These are phyloP conservation scores for Populus tremula DNA, from an alignment of 345 rosid genomes.

Conservation along the genomic window DNA sequence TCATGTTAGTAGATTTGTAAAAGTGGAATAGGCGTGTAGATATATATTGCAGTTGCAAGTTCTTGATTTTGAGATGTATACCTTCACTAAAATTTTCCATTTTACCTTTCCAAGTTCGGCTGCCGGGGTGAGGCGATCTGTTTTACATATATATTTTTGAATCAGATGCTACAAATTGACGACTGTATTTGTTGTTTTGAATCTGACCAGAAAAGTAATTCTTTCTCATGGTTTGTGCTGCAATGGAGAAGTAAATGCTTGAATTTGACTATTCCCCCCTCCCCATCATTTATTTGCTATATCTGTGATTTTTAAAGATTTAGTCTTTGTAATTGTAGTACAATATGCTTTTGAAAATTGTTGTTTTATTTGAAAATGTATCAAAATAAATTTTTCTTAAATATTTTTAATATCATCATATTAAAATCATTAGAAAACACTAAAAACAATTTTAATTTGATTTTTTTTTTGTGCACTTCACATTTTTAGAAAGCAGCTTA, in stretches of 20 bases:
- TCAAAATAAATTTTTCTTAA: no score
- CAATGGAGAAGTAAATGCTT: not conserved
- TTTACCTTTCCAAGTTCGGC: not conserved
- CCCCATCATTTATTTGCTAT: not conserved
- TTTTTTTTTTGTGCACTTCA: no score
- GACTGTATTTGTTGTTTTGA: constrained; percentile 5
- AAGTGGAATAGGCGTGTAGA: constrained; percentile 16
- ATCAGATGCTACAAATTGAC: not conserved
- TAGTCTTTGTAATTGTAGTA: no score
- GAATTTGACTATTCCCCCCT: not conserved
- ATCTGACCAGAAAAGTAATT: constrained; percentile 2
- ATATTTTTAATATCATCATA: no score
- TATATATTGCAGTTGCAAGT: constrained; percentile 12
- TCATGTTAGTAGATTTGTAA: constrained; percentile 9
- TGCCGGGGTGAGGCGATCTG: not conserved
- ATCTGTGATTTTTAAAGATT: no score
- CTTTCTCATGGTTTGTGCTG: not conserved
- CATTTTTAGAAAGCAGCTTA: no score
- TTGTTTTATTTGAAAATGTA: no score
- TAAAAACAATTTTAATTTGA: no score
- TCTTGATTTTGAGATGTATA: constrained; percentile 9
- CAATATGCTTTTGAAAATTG: no score
- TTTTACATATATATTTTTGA: not conserved
- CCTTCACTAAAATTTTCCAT: not conserved
- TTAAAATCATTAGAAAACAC: no score